phyloP scores from a whole-genome alignment of 805 yeast genomes.

The Myxozyma geophila region DNA sequence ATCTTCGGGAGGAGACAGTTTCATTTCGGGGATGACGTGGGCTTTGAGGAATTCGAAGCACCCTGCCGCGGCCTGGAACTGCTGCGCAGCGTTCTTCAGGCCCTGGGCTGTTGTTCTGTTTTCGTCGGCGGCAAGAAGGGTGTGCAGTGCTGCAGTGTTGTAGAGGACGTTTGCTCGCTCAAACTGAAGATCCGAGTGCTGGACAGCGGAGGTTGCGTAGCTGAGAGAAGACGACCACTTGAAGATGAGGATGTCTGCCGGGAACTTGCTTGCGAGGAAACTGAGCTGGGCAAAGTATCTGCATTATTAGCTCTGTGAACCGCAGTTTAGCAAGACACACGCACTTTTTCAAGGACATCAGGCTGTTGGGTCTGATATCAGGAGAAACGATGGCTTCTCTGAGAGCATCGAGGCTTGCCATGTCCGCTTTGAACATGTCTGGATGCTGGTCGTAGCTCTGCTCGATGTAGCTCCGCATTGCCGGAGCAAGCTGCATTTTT shows the following conservation, averaged over 20 bases:
- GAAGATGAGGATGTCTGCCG: slow-evolving; percentile 62
- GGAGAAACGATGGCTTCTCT: slow-evolving; percentile 52
- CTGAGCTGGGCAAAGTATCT: slow-evolving; percentile 56
- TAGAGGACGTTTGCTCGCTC: slow-evolving; percentile 69
- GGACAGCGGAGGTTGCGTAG: slow-evolving; percentile 53
- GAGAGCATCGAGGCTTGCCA: slow-evolving; percentile 51
- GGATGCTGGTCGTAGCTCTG: slow-evolving; percentile 50
- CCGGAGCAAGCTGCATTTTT: slow-evolving; percentile 45
- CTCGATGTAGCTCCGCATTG: slow-evolving; percentile 47
- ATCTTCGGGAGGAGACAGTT: slow-evolving; percentile 49
- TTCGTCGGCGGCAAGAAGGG: slow-evolving; percentile 58
- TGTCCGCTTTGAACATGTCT: slow-evolving; percentile 41
- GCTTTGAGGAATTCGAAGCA: slow-evolving; percentile 52
- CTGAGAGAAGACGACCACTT: slow-evolving; percentile 77
- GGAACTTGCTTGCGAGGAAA: slow-evolving; percentile 60
- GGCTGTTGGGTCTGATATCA: slow-evolving; percentile 47
- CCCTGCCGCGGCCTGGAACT: slow-evolving; percentile 76
- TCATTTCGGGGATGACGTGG: slow-evolving; percentile 37
- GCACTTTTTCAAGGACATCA: slow-evolving; percentile 34
- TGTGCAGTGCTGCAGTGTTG: slow-evolving; percentile 69
- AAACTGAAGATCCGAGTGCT: slow-evolving; percentile 54
- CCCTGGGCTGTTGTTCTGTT: slow-evolving; percentile 56
- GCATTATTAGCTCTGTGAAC: slow-evolving; percentile 44
- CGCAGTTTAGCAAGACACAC: too few species aligned
- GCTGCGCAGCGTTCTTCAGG: slow-evolving; percentile 62